These are phyloP conservation scores for Boletus rex-veris DNA, from an alignment of 768 basidiomycete species.

Conservation along the genomic window DNA sequence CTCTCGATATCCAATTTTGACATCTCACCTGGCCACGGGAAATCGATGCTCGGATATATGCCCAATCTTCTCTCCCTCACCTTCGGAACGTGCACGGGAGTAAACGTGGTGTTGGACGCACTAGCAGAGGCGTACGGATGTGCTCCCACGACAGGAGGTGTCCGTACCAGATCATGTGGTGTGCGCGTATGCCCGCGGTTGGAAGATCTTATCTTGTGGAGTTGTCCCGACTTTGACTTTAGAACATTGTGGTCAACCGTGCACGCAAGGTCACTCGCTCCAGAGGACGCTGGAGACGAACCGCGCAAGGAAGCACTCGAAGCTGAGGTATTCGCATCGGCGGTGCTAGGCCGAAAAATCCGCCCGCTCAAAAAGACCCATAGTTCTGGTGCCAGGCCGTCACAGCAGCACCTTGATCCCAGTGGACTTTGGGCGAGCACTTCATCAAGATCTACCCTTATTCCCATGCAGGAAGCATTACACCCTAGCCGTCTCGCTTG, in stretches of 20 bases:
- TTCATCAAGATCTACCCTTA: conserved; percentile 32
- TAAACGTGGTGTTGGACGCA: conserved; percentile 38
- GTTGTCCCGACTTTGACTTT: conserved; percentile 44
- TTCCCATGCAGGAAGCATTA: conserved; percentile 37
- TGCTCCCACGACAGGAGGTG: conserved; percentile 10
- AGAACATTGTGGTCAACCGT: conserved; percentile 37
- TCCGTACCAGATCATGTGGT: conserved; percentile 24
- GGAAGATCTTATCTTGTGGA: conserved; percentile 50
- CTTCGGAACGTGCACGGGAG: conserved; percentile 45
- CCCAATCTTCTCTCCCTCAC: conserved; percentile 47
- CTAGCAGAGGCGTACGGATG: conserved; percentile 38
- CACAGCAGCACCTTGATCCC: conserved; percentile 12
- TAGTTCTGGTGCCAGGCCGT: conserved; percentile 5
- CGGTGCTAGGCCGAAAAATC: conserved; percentile 28
- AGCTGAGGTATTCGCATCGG: conserved; percentile 22
- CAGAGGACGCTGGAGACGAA: conserved; percentile 15
- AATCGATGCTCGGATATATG: conserved; percentile 49
- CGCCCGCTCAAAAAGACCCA: conserved; percentile 37
- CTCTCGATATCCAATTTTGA: conserved; percentile 48
- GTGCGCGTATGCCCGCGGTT: conserved; percentile 50
- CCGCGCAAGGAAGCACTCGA: conserved; percentile 11
- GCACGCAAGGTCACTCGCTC: conserved; percentile 27
- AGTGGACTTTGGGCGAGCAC: conserved; percentile 10
- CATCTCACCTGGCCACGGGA: conserved; percentile 38
- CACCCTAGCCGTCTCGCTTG: conserved; percentile 37